phyloP scores from a whole-genome alignment of 2,329 filamentous ascomycete genomes.

The Coleophoma crateriformis region DNA sequence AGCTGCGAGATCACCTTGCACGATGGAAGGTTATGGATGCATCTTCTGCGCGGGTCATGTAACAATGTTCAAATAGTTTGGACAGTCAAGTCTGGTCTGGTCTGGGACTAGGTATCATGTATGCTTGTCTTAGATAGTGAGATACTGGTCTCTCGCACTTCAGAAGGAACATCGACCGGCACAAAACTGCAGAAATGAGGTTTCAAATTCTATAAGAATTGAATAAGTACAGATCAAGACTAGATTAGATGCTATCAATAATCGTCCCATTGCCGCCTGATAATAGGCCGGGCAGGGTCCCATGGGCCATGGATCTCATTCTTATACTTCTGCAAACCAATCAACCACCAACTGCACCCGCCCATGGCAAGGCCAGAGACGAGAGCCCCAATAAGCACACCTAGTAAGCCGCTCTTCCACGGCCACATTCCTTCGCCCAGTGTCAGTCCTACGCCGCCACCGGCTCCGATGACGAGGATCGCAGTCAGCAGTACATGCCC shows the following conservation, averaged over 20 bases:
- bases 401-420: slow-evolving; percentile 39
- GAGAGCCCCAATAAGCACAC: slow-evolving; percentile 70
- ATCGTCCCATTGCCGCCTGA: slow-evolving; percentile 49
- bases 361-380: slow-evolving; percentile 78
- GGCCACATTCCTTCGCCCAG: slow-evolving; percentile 48
- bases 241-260: slow-evolving; percentile 7
- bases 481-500: slow-evolving; percentile 76
- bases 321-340: slow-evolving; percentile 96
- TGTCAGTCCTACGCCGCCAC: slow-evolving; percentile 67
- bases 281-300: slow-evolving; percentile 89
- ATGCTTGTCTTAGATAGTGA: too few species aligned
- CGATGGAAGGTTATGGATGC: too few species aligned
- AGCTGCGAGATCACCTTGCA: too few species aligned
- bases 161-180: too few species aligned
- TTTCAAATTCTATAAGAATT: too few species aligned
- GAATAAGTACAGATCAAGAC: too few species aligned
- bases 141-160: too few species aligned
- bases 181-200: too few species aligned
- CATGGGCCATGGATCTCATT: slow-evolving; percentile 97
- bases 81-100: too few species aligned
- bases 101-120: too few species aligned
- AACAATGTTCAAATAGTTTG: too few species aligned
- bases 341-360: slow-evolving; percentile 96
- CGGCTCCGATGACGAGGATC: slow-evolving; percentile 71
- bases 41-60: too few species aligned